Evolutionary conservation across 225 moss, liverwort and hornwort species (phyloP).

Genomic region (Ulota crispa): DNA sequence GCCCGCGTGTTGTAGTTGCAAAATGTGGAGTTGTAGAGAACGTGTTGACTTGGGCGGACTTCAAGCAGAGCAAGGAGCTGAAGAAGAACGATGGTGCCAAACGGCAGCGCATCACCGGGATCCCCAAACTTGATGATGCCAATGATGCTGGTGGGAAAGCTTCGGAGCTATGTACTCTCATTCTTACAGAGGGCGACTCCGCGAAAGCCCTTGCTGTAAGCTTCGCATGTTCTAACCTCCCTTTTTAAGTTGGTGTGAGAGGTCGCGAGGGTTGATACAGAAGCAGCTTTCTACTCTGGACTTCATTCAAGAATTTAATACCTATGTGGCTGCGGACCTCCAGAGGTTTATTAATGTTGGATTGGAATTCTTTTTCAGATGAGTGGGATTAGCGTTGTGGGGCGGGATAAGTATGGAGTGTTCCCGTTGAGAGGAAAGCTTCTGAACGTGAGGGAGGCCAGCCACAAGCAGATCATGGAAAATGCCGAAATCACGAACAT

Average conservation of each 20-base stretch:
- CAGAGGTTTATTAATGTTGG: not conserved
- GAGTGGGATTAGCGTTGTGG: conserved; percentile 97
- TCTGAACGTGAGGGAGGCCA: conserved; percentile 92
- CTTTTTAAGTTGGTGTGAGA: not conserved
- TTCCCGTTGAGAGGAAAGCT: conserved; percentile 98
- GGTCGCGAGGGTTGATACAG: not conserved
- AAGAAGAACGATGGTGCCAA: conserved; percentile 98
- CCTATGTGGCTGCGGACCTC: not conserved
- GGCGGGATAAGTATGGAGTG: conserved; percentile 90
- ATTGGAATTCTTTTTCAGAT: conserved; percentile 52
- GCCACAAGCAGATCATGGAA: conserved; percentile 95
- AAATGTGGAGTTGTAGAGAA: conserved; percentile 91
- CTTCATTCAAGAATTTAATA: not conserved
- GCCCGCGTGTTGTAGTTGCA: conserved; percentile 60
- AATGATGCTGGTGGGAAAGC: conserved; percentile 90
- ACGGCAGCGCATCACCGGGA: conserved; percentile 83
- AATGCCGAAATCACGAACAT: conserved; percentile 96
- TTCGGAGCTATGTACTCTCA: conserved; percentile 88
- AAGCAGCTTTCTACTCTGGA: not conserved
- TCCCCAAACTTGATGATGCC: conserved; percentile 94
- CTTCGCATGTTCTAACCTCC: not conserved
- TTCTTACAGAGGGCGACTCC: conserved; percentile 96
- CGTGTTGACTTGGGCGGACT: conserved; percentile 80
- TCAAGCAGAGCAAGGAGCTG: conserved; percentile 91
- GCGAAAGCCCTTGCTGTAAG: conserved; percentile 97